These are phyloP conservation scores for Blastobotrys malaysiensis DNA, from an alignment of 1,139 yeast genomes.

Conservation along the genomic window DNA sequence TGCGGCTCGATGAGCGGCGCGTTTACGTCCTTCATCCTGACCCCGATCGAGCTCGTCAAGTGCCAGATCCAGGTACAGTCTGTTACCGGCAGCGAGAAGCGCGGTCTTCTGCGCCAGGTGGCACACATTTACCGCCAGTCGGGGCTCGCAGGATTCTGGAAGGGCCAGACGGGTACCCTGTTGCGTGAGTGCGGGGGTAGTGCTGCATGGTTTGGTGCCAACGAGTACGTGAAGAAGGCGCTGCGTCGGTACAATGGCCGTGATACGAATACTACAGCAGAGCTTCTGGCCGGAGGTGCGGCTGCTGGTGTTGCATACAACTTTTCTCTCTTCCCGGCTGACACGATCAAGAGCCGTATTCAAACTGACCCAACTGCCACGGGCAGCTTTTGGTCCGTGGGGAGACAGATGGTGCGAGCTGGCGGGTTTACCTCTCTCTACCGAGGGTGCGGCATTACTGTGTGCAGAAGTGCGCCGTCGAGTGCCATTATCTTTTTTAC, in stretches of 20 bases:
- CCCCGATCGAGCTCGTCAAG: conserved; percentile 85
- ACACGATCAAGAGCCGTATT: conserved; percentile 81
- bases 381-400: conserved; percentile 34
- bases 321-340: conserved; percentile 78
- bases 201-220: conserved; percentile 90
- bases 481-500: conserved; percentile 80
- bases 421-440: conserved; percentile 68
- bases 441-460: conserved; percentile 79
- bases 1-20: conserved; percentile 85
- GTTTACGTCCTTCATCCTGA: conserved; percentile 73
- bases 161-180: conserved; percentile 80
- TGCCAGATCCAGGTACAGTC: conserved; percentile 78
- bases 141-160: conserved; percentile 71
- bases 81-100: conserved; percentile 2
- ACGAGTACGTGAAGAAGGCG: conserved; percentile 50
- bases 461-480: conserved; percentile 80
- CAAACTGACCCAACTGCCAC: conserved; percentile 51
- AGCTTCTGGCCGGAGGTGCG: conserved; percentile 73
- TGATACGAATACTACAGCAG: conserved; percentile 39
- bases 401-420: conserved; percentile 36
- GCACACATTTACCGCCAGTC: conserved; percentile 29
- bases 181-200: conserved; percentile 85
- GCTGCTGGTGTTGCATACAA: conserved; percentile 81
- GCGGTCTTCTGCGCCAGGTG: conserved; percentile 8
- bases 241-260: conserved; percentile 31